Conservation (phyloP, 2,329 filamentous ascomycete genomes). For the Camptophora hylomeconis region DNA sequence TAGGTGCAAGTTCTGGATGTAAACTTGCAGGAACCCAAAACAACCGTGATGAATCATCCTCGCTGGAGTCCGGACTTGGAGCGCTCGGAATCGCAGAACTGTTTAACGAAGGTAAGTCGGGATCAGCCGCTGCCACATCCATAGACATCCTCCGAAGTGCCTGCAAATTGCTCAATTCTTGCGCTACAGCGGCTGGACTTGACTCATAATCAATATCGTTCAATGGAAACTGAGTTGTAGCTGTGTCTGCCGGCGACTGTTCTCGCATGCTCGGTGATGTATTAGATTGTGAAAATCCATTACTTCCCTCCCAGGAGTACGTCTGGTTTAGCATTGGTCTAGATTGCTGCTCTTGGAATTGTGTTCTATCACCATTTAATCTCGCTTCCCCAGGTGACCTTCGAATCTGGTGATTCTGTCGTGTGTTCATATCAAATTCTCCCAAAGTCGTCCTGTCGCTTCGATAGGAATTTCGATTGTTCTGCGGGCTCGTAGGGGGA, state of each 20-base stretch:
- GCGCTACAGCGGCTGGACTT: constrained; percentile 74
- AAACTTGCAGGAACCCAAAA: constrained; percentile 94
- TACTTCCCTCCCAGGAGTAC: constrained; percentile 28
- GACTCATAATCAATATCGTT: constrained; percentile 84
- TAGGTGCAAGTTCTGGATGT: constrained; percentile 87
- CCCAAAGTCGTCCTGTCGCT: constrained; percentile 22
- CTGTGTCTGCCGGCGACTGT: constrained; percentile 40
- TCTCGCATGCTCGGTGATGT: constrained; percentile 44
- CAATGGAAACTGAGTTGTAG: constrained; percentile 53
- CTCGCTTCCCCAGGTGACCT: constrained; percentile 2
- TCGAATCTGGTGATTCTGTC: constrained; percentile 3
- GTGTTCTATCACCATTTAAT: no score
- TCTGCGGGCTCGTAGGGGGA: constrained; percentile 47
- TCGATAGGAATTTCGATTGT: constrained; percentile 49
- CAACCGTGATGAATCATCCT: constrained; percentile 74
- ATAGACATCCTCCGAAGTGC: constrained; percentile 87
- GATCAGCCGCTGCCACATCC: constrained; percentile 63
- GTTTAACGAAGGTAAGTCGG: constrained; percentile 32
- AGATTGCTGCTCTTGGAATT: background rate
- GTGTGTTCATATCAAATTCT: constrained; percentile 1
- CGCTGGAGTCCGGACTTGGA: constrained; percentile 43
- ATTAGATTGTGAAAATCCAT: constrained; percentile 39
- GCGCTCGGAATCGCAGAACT: constrained; percentile 29
- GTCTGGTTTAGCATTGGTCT: constrained; percentile 11
- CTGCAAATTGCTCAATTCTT: constrained; percentile 85